Percentiles rank a stretch among this genome's conserved stretches.
phyloP scores from a whole-genome alignment of 148 eudicot species.

The Chenopodium quinoa region DNA sequence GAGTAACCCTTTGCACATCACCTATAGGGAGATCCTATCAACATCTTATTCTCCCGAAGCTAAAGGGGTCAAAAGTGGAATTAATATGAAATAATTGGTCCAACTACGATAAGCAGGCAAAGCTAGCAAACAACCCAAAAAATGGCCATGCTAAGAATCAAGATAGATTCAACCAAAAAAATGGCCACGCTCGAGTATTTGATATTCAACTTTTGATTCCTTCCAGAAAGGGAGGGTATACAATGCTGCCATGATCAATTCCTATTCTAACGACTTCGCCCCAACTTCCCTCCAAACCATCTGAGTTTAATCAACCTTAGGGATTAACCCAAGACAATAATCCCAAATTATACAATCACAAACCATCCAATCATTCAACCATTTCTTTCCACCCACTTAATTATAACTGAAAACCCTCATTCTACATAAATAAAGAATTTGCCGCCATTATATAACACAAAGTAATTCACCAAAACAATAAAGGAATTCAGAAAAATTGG shows the following conservation, averaged over 20 bases:
- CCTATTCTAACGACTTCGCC: background rate
- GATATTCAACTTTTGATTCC: background rate
- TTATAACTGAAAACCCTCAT: background rate
- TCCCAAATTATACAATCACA: background rate
- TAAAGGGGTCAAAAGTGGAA: background rate
- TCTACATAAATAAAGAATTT: background rate
- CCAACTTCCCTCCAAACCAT: background rate
- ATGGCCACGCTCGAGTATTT: background rate
- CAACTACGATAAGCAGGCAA: background rate
- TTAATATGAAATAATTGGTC: background rate
- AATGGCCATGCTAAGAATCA: background rate
- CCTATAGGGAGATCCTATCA: background rate
- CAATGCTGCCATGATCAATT: background rate
- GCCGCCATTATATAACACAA: background rate
- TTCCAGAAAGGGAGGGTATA: background rate
- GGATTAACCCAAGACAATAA: background rate
- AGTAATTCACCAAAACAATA: background rate
- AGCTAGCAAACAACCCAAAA: too few relatives aligned
- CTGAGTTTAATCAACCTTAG: background rate
- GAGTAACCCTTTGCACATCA: too few relatives aligned
- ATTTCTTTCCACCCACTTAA: background rate
- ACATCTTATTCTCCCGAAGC: background rate
- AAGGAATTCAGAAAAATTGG: background rate
- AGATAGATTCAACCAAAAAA: background rate
- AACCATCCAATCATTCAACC: background rate